Base-by-base conservation (phyloP, 2,329 filamentous ascomycete genomes). In the Scopulariopsis brevicaulis region DNA sequence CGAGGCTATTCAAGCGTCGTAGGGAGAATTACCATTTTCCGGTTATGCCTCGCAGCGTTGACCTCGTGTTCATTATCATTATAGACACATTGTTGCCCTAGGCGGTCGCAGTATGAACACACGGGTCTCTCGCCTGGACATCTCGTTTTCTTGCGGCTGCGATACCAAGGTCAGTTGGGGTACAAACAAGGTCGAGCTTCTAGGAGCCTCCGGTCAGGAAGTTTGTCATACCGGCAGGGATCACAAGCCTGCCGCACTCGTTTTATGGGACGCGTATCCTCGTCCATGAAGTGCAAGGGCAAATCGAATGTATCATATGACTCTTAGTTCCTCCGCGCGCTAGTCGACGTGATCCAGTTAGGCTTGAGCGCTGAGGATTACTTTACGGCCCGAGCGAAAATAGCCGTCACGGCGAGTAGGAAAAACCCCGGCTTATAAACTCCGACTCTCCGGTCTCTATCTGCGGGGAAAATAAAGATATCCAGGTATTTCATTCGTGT, bases 101-200 rank as follows among this genome's bases (percentile, higher is more conserved):
- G 67, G n/a, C 77, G 71, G 35, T 71, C 68, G 65, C 77, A 80
- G 56, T 76, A 71, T 1, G 77, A 78, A 63, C 77, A 80, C 0
- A 69, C 62, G 0, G 77, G 77, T 58, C 74, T 71, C 62, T 79
- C 77, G 10, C 77, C 77, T 1, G 76, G 75, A 60, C 77, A 80
- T 65, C 73, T 73, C 34, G 75, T 73, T 64, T 80, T 80, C 64
- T 79, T 80, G 50, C 77, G 71, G 59, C 77, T 79, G 58, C 18
- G 51, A 20, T 34, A 24, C n/a, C 53, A 55, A 55, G n/a, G 15
- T 35, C 25, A 34, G 25, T 40, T n/a, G 18, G 37, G 25, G 6
- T 22, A 22, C 18, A 24, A 28, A 37, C 53, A 55, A n/a, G 32
- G 37, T 37, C 22, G 20, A 24, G 53, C 53, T 55, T 35, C 53